phyloP scores from a whole-genome alignment of 2,329 filamentous ascomycete species.

The Neobulgaria alba region DNA sequence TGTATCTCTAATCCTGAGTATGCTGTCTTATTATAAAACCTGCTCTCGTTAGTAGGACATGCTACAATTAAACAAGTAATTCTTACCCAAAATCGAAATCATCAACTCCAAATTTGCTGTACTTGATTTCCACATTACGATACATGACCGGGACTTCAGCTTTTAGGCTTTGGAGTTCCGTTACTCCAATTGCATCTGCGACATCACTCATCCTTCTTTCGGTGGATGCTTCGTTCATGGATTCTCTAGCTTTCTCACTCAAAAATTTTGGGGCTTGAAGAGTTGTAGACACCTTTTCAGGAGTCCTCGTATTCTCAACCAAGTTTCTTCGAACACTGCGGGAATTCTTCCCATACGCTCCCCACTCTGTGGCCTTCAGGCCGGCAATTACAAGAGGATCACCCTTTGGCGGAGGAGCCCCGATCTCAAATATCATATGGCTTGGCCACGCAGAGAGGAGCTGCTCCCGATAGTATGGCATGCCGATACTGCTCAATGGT shows the following conservation, averaged over 20 bases:
- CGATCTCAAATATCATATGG: slow-evolving; percentile 75
- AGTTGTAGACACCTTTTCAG: slow-evolving; percentile 49
- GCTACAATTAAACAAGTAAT: background rate
- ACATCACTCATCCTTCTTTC: slow-evolving; percentile 43
- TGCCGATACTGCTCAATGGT: slow-evolving; percentile 75
- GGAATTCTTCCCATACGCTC: slow-evolving; percentile 70
- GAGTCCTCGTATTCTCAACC: slow-evolving; percentile 63
- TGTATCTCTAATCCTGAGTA: slow-evolving; percentile 94
- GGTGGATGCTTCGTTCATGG: slow-evolving; percentile 36
- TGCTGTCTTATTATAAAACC: slow-evolving; percentile 87
- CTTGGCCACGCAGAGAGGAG: slow-evolving; percentile 86
- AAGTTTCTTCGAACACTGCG: slow-evolving; percentile 71
- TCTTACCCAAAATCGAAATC: slow-evolving; percentile 92
- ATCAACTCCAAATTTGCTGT: slow-evolving; percentile 97
- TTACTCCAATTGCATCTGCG: slow-evolving; percentile 55
- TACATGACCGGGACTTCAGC: slow-evolving; percentile 84
- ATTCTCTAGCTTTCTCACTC: slow-evolving; percentile 80
- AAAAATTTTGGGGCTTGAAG: slow-evolving; percentile 81
- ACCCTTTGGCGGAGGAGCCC: slow-evolving; percentile 68
- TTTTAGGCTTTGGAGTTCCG: slow-evolving; percentile 64
- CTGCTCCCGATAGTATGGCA: slow-evolving; percentile 87
- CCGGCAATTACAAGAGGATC: slow-evolving; percentile 57
- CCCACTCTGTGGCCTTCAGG: slow-evolving; percentile 65
- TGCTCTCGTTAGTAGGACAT: slow-evolving; percentile 29
- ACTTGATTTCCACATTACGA: slow-evolving; percentile 93